phyloP scores from a whole-genome alignment of 371 early-diverging fungal genomes.

The Cokeromyces recurvatus region DNA sequence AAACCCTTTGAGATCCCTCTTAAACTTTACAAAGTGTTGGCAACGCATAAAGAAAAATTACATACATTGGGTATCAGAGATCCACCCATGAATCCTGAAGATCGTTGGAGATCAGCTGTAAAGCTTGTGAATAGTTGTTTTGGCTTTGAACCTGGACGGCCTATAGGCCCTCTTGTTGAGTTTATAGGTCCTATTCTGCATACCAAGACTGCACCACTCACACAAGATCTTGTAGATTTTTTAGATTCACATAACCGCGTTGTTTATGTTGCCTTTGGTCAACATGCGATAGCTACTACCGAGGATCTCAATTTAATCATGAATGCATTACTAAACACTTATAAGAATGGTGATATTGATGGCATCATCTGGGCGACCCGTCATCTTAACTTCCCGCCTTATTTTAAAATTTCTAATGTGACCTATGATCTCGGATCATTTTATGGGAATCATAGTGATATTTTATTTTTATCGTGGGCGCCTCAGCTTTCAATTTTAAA shows the following conservation, averaged over 20 bases:
- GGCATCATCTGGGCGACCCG: slow-evolving; percentile 29
- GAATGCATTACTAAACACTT: slow-evolving; percentile 11
- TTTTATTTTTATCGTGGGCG: slow-evolving; percentile 23
- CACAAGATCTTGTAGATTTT: slow-evolving; percentile 7
- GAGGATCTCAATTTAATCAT: slow-evolving; percentile 15
- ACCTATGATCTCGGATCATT: neutral
- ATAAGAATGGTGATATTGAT: slow-evolving; percentile 21
- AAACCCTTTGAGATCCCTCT: no score
- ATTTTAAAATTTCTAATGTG: slow-evolving; percentile 1
- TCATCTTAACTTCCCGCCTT: slow-evolving; percentile 7
- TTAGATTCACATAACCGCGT: slow-evolving; percentile 18
- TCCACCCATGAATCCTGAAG: neutral
- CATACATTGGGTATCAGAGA: no score
- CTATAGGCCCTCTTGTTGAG: slow-evolving; percentile 27
- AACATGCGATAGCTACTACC: slow-evolving; percentile 12
- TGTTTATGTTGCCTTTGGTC: slow-evolving; percentile 39
- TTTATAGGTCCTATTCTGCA: slow-evolving; percentile 31
- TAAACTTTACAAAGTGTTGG: no score
- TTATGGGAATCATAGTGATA: slow-evolving; percentile 2
- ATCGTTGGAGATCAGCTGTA: slow-evolving; percentile 5
- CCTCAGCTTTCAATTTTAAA: slow-evolving; percentile 36
- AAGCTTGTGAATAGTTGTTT: slow-evolving; percentile 22
- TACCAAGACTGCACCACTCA: slow-evolving; percentile 13
- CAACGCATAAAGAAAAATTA: no score
- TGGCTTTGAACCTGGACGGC: slow-evolving; percentile 22